Base-by-base conservation (phyloP, 75 land plant species). In the Picea glauca region DNA sequence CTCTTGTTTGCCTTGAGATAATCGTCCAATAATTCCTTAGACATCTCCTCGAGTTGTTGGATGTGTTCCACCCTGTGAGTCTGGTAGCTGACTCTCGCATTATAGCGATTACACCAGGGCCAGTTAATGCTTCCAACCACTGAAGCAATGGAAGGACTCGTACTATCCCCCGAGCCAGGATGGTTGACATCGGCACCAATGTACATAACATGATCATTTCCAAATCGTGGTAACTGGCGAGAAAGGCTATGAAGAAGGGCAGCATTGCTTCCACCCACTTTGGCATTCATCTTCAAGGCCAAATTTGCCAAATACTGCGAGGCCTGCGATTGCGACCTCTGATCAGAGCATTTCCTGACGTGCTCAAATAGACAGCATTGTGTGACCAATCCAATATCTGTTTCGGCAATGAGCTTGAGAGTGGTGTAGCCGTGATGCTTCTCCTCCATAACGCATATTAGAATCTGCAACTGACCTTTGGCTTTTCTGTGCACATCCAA, bases 161-260 rank as follows among this genome's bases (percentile, higher is more conserved):
- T 40, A 32, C 66, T 40, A 33, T 85, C 83, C 13, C 78, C 35
- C 14, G 78, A 14, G 3, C n/a, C 65, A 2, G 93, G 93, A 79
- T 91, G 93, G 61, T 91, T 89, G 4, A 91, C 93, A 68, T 91
- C 93, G 11, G 91, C 91, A 0, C 91, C 93, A 57, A 91, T 79
- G 46, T 87, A 85, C 78, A 91, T 87, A 2, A 85, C 79, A 72
- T 77, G 80, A 14, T 17, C 13, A 1, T 77, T 77, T 21, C 65
- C 72, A 15, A 33, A 33, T 38, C 78, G 75, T 3, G 67, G 63
- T 7, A 70, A 40, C 21, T 62, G 38, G 40, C 14, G 13, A 12
- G 74, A 70, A 2, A 70, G 54, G 56, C 23, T n/a, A 0, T 70
- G 13, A n/a, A 40, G 0, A 3, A 91, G 82, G 40, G 80, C 85